A percentile compares a stretch with the other conserved stretches of the same genome.
Conservation (phyloP, 257 asterid genomes). For the Lithospermum erythrorhizon region DNA sequence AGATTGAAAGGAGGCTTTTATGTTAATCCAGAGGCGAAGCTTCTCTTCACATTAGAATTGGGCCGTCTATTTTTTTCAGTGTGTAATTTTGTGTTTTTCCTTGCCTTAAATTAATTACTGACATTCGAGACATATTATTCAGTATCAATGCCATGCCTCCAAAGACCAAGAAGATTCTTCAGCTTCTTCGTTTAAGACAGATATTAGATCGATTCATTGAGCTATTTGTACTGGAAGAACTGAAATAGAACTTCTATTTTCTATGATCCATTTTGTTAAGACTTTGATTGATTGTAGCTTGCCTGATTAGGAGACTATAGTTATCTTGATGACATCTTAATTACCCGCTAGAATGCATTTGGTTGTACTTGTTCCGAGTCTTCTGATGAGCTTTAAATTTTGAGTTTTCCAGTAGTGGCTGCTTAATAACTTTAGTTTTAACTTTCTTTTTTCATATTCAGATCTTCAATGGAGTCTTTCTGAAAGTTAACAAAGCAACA, state of each 20-base stretch:
- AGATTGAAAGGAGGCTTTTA: neutral
- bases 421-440: neutral
- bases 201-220: conserved; percentile 10
- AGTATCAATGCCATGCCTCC: conserved; percentile 74
- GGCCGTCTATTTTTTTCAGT: neutral
- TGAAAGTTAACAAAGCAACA: neutral
- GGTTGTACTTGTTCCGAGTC: no score
- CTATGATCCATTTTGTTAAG: no score
- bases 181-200: conserved; percentile 60
- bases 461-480: neutral
- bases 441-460: neutral
- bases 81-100: neutral
- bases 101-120: neutral
- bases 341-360: no score
- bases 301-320: no score
- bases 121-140: conserved; percentile 3
- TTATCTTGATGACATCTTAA: no score
- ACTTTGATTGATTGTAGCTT: no score
- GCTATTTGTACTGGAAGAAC: neutral
- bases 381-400: no score
- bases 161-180: conserved; percentile 52
- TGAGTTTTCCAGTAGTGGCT: neutral
- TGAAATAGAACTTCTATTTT: no score
- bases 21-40: neutral
- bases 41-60: neutral